phyloP scores from a whole-genome alignment of 2,329 filamentous ascomycete genomes.

The Sclerotinia subarctica region DNA sequence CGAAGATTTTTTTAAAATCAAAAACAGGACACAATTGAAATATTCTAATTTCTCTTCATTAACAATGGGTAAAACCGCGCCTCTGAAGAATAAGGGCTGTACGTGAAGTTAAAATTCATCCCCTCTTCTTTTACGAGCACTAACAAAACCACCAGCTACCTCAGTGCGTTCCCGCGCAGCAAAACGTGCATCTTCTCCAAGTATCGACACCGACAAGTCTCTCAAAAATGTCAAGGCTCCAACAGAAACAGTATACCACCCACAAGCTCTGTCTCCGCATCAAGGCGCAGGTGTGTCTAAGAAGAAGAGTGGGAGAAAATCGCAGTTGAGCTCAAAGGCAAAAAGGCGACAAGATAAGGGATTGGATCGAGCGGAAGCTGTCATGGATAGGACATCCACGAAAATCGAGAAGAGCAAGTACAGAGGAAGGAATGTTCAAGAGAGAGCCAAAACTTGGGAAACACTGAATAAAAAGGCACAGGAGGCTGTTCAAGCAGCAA shows the following conservation, averaged over 20 bases:
- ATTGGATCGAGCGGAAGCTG: constrained; percentile 56
- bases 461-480: constrained; percentile 50
- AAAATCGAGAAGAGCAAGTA: constrained; percentile 56
- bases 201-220: constrained; percentile 69
- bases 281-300: constrained; percentile 65
- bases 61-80: constrained; percentile 39
- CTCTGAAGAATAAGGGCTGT: constrained; percentile 37
- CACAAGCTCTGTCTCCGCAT: constrained; percentile 67
- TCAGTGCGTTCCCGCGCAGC: constrained; percentile 73
- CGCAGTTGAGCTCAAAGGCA: constrained; percentile 53
- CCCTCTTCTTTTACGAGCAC: background rate
- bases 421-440: constrained; percentile 47
- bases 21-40: background rate
- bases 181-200: constrained; percentile 66
- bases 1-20: background rate
- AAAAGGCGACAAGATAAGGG: constrained; percentile 55
- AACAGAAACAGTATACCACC: constrained; percentile 46
- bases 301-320: constrained; percentile 59
- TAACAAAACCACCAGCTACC: constrained; percentile 38
- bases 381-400: constrained; percentile 55
- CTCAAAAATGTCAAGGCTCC: constrained; percentile 58
- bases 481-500: constrained; percentile 32
- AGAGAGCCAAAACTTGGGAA: constrained; percentile 55
- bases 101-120: constrained; percentile 13
- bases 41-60: background rate